phyloP scores from a whole-genome alignment of 129 eudicot genomes.

The Smallanthus sonchifolius region DNA sequence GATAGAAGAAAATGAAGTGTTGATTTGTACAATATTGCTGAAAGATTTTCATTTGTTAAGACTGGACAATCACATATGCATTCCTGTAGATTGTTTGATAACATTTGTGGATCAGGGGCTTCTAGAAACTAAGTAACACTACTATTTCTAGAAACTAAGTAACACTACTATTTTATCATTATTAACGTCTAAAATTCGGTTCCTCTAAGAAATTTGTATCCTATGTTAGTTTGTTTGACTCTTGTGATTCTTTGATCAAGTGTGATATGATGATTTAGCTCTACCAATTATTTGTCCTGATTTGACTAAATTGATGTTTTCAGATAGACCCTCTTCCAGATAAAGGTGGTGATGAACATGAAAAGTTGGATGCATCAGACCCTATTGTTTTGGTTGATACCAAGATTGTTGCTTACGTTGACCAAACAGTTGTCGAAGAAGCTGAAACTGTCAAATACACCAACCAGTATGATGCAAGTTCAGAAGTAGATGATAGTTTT shows the following conservation, averaged over 20 bases:
- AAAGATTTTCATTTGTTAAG: not conserved
- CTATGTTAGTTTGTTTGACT: not conserved
- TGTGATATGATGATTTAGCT: not conserved
- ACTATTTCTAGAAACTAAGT: not conserved
- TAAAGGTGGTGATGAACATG: conserved; percentile 27
- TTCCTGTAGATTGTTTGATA: not conserved
- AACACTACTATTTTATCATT: not conserved
- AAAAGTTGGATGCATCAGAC: conserved; percentile 29
- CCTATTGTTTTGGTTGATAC: conserved; percentile 51
- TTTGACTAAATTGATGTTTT: conserved; percentile 16
- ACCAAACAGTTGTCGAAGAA: conserved; percentile 42
- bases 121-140: not conserved
- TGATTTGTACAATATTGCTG: not conserved
- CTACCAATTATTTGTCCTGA: not conserved
- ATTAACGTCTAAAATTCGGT: not conserved
- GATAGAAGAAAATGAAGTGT: not conserved
- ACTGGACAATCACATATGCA: not conserved
- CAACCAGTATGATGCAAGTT: conserved; percentile 43
- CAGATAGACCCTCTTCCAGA: conserved; percentile 39
- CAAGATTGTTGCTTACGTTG: conserved; percentile 45
- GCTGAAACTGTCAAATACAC: conserved; percentile 34
- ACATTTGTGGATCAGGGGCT: not conserved
- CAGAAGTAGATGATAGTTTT: conserved; percentile 48
- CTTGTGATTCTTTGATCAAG: not conserved
- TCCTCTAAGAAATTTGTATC: not conserved